Base-by-base conservation (phyloP, 2,329 filamentous ascomycete genomes). In the Hyphodiscus sp. region DNA sequence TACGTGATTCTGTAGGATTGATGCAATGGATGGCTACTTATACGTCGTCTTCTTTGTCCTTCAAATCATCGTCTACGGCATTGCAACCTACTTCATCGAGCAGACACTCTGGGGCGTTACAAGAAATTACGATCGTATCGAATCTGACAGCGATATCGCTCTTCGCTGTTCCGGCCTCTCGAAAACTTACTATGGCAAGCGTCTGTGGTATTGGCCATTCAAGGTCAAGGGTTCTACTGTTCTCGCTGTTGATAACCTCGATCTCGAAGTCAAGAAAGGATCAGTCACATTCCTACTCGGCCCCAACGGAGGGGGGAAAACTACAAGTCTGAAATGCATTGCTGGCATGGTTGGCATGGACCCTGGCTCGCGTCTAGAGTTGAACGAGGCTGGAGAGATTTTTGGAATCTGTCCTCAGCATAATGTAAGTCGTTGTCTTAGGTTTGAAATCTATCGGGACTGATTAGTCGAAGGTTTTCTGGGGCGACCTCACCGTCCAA, bases 281-380 rank as follows among this genome's bases (percentile, higher is more conserved):
- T 76, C 83, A 47, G 84, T 86, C 45, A 77, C 83, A 70, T 80
- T 85, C 1, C 68, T 86, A 0, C 72, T 86, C 0, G 83, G 83
- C 33, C 81, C 82, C 1, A 86, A 86, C 63, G 83, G 83, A 18
- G 80, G 76, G 56, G 83, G 83, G 8, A 86, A 86, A 60, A 82
- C 77, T 2, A 86, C 83, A 0, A 84, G 81, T 0, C 69, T 86
- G n/a, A 81, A 85, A 55, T 78, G 79, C 46, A 80, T 86, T 47
- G 77, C 82, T 30, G 83, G 83, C 1, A 71, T 86, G n/a, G 78
- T 76, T 44, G 77, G 74, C 18, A 76, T 83, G 45, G 79, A 80
- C 2, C 72, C 71, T 42, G 82, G 82, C 1, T 73, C 74, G 2
- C 52, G 50, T 10, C 54, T 64, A 2, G 58, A 63, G 44, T 55